Conservation (phyloP, 2,329 filamentous ascomycete genomes). For the Colletotrichum lupini region DNA sequence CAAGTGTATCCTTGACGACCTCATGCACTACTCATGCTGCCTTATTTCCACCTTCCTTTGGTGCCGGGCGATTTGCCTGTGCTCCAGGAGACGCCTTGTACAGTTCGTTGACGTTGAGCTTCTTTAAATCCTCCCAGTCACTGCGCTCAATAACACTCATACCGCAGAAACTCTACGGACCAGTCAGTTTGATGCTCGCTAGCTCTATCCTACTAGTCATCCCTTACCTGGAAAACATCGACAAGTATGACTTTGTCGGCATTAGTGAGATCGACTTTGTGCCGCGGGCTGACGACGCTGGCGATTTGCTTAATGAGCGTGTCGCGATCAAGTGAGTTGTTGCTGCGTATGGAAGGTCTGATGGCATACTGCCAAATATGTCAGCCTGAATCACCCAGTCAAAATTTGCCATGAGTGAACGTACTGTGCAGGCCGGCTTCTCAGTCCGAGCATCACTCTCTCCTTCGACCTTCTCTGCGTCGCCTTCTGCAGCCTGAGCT, state of each 20-base stretch:
- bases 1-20: neutral
- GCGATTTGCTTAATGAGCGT: slow-evolving; percentile 79
- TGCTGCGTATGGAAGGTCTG: slow-evolving; percentile 79
- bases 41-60: neutral
- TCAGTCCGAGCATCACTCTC: slow-evolving; percentile 21
- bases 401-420: slow-evolving; percentile 38
- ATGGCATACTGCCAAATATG: slow-evolving; percentile 77
- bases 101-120: slow-evolving; percentile 82
- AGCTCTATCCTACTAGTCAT: slow-evolving; percentile 3
- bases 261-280: slow-evolving; percentile 82
- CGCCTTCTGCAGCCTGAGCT: slow-evolving; percentile 30
- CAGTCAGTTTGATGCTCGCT: slow-evolving; percentile 8
- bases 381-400: neutral
- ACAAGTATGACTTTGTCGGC: slow-evolving; percentile 84
- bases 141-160: slow-evolving; percentile 79
- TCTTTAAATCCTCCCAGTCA: slow-evolving; percentile 79
- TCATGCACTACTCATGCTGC: neutral
- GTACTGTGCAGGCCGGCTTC: slow-evolving; percentile 53
- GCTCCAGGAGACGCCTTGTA: slow-evolving; percentile 54
- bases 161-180: slow-evolving; percentile 74
- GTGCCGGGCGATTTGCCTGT: neutral
- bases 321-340: slow-evolving; percentile 75
- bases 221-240: slow-evolving; percentile 79
- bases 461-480: slow-evolving; percentile 37
- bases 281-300: slow-evolving; percentile 69